Evolutionary conservation across 495 filamentous ascomycete genomes (phyloP), one percentile per base, ranked within the genome.

Genomic region (Rusavskia elegans): DNA sequence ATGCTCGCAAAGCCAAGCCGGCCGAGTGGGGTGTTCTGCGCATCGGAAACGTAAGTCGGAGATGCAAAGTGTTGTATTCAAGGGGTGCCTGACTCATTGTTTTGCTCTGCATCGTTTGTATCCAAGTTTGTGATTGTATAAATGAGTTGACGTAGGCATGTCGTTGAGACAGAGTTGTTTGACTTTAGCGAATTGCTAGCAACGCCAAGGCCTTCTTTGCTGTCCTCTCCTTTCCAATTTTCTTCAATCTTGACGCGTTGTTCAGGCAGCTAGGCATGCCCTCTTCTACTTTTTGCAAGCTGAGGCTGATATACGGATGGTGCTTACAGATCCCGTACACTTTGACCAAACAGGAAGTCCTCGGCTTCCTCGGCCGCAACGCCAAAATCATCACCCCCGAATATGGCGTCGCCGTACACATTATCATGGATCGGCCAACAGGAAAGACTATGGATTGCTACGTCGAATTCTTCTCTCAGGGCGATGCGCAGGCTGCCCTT

Each of bases 341-440:
- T 3, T 68, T 83, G 32, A 80, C 75, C 3, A 82, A 81, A n/a
- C 55, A 73, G 8, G 83, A 89, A 55, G 71, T 89, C 20, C 65
- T 76, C 32, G 80, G 83, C 13, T 77, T 86, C 59, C 65, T 88
- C 11, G 84, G 84, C n/a, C 75, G 77, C n/a, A 75, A 74, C 53
- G 75, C 81, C 0, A 72, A 69, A 16, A 65, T 85, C 37, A 64
- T 83, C 37, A 52, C 59, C 32, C 68, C 70, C 41, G 75, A 79
- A 44, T 57, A 64, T 2, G 71, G 80, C 6, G 80, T 78, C 49
- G 71, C 83, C 0, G 66, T 89, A 10, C 86, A 92, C 57, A 87
- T 92, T 55, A 84, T 88, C 56, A 87, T 92, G 83, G 86, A 90
- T 48, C 80, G 84, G 8, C 69, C 77, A 0, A 85, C 82, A 1